Conservation (phyloP, 768 basidiomycete genomes). For the Hirschioporus abietinus region DNA sequence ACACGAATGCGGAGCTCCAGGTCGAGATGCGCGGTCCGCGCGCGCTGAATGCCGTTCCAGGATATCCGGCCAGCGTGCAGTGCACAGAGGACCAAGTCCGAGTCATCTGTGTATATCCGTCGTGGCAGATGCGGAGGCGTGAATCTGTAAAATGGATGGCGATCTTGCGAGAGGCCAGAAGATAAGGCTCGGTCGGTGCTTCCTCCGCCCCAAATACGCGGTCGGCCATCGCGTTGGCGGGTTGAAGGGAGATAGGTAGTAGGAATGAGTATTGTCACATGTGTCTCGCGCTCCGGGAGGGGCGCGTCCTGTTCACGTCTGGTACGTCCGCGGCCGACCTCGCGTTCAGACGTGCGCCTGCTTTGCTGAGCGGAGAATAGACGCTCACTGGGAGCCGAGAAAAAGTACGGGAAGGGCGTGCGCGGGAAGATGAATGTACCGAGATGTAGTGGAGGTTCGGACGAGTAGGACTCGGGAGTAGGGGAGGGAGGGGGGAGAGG, state of each 20-base stretch:
- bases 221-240: conserved; percentile 37
- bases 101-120: conserved; percentile 76
- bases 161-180: not conserved
- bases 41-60: conserved; percentile 36
- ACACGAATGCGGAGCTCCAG: not conserved
- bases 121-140: conserved; percentile 15
- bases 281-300: conserved; percentile 16
- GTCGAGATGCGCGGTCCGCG: conserved; percentile 19
- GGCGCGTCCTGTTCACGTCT: not conserved
- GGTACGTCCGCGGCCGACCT: not conserved
- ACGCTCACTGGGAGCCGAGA: not conserved
- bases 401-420: conserved; percentile 47
- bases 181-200: conserved; percentile 13
- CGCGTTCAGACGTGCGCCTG: not conserved
- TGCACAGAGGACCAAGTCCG: conserved; percentile 63
- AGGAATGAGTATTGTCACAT: conserved; percentile 54
- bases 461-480: conserved; percentile 10
- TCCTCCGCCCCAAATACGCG: conserved; percentile 71
- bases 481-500: conserved; percentile 3
- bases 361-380: not conserved
- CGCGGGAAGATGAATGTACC: conserved; percentile 56
- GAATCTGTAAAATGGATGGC: not conserved
- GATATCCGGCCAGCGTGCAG: conserved; percentile 55
- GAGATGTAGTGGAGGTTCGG: conserved; percentile 29
- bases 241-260: conserved; percentile 49